A percentile compares a stretch with the other conserved stretches of the same genome.
Conservation (phyloP, 495 filamentous ascomycete species). For the Xylaria telfairii region DNA sequence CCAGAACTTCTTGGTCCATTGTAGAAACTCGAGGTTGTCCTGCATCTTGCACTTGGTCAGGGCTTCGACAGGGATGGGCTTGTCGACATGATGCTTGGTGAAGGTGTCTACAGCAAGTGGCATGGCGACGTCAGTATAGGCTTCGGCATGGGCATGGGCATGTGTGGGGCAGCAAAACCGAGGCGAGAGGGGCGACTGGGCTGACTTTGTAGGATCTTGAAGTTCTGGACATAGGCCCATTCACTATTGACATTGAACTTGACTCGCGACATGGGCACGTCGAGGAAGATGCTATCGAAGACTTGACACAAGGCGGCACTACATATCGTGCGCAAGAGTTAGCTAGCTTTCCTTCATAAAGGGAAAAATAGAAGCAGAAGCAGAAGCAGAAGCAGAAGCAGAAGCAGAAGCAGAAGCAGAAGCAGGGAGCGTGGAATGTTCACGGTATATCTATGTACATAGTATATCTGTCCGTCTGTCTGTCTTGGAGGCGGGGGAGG, state of each 20-base stretch:
- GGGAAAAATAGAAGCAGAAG: too few species aligned
- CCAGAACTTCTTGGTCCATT: constrained; percentile 96
- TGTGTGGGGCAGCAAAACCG: neutral
- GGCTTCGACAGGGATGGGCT: constrained; percentile 82
- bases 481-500: constrained; percentile 43
- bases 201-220: constrained; percentile 94
- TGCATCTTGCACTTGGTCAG: constrained; percentile 99
- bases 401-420: too few species aligned
- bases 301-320: constrained; percentile 97
- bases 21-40: constrained; percentile 98
- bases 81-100: constrained; percentile 82
- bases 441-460: neutral
- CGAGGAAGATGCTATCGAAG: constrained; percentile 96
- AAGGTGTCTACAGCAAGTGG: constrained; percentile 68
- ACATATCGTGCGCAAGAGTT: constrained; percentile 29
- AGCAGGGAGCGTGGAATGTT: neutral
- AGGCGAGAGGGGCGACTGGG: constrained; percentile 26
- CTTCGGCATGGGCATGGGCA: neutral
- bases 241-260: constrained; percentile 98
- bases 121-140: constrained; percentile 31
- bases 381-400: too few species aligned
- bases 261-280: constrained; percentile 94
- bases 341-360: neutral
- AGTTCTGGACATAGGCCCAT: constrained; percentile 97
- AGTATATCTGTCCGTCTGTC: too few species aligned